Evolutionary conservation across 768 basidiomycete species (phyloP).

Genomic region (Sarcomyxa edulis): DNA sequence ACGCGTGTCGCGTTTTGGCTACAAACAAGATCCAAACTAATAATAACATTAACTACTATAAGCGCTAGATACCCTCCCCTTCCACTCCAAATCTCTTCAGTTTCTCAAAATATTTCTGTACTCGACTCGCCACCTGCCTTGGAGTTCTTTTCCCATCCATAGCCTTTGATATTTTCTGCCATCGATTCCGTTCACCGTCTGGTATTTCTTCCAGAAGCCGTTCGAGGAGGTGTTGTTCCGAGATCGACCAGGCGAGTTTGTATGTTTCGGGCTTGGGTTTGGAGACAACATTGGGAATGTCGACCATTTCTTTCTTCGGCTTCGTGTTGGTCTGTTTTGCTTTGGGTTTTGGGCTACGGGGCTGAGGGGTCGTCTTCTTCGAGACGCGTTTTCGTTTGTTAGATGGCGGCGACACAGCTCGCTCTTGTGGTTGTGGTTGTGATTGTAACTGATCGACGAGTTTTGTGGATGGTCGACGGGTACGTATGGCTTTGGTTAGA

Average conservation of each 20-base stretch:
- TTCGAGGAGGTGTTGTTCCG: conserved; percentile 75
- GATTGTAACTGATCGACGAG: conserved; percentile 15
- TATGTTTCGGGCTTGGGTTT: conserved; percentile 69
- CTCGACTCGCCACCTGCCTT: conserved; percentile 82
- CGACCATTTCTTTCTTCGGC: conserved; percentile 14
- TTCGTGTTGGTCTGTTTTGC: conserved; percentile 7
- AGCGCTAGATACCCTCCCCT: too few relatives aligned
- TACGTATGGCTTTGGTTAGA: conserved; percentile 7
- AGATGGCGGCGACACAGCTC: too few relatives aligned
- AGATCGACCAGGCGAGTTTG: conserved; percentile 73
- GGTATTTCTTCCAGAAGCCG: conserved; percentile 72
- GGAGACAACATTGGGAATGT: too few relatives aligned
- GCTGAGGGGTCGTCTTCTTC: conserved; percentile 9
- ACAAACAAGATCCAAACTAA: too few relatives aligned
- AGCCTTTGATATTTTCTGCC: conserved; percentile 76
- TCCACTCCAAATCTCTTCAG: conserved; percentile 69
- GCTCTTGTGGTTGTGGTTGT: too few relatives aligned
- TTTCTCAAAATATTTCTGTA: conserved; percentile 87
- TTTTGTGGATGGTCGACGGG: conserved; percentile 13
- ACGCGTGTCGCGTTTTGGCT: too few relatives aligned
- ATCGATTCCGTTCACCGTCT: conserved; percentile 70
- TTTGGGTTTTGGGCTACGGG: too few relatives aligned
- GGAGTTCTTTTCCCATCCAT: conserved; percentile 77
- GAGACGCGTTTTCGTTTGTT: conserved; percentile 10
- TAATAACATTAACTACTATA: too few relatives aligned